These are phyloP conservation scores for Lactifluus volemus DNA, from an alignment of 768 basidiomycete species.

Conservation along the genomic window DNA sequence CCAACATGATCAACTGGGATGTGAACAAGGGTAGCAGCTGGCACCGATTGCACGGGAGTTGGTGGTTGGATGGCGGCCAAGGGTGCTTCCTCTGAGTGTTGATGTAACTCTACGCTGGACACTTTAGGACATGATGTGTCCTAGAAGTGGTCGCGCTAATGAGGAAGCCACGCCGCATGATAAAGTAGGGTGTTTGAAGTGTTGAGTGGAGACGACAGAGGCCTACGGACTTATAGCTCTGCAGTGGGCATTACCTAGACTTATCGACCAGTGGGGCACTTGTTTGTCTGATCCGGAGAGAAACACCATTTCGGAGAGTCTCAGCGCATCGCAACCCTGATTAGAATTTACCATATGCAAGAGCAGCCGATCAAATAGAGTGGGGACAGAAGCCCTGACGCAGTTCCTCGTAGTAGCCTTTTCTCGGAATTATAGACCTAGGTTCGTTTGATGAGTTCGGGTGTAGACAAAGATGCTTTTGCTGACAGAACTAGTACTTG, in stretches of 20 bases:
- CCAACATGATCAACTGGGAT: conserved; percentile 9
- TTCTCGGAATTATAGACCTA: no score
- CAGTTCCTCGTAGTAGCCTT: no score
- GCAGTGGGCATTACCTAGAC: neutral
- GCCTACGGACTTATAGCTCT: conserved; percentile 2
- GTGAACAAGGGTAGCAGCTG: neutral
- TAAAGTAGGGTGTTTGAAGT: neutral
- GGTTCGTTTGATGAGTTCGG: no score
- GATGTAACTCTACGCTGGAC: neutral
- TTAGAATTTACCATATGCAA: no score
- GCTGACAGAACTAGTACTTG: no score
- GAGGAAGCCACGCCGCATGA: conserved; percentile 10
- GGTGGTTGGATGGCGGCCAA: neutral
- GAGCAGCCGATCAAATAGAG: no score
- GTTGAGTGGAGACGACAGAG: neutral
- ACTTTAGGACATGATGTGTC: neutral
- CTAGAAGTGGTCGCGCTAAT: neutral
- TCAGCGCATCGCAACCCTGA: no score
- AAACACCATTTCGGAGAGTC: neutral
- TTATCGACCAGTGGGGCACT: neutral
- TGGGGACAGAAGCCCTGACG: no score
- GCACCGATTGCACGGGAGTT: neutral
- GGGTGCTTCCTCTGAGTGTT: neutral
- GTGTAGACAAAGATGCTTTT: no score
- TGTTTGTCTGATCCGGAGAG: neutral